Conservation (phyloP, 345 rosid species). For the Corymbia maculata region DNA sequence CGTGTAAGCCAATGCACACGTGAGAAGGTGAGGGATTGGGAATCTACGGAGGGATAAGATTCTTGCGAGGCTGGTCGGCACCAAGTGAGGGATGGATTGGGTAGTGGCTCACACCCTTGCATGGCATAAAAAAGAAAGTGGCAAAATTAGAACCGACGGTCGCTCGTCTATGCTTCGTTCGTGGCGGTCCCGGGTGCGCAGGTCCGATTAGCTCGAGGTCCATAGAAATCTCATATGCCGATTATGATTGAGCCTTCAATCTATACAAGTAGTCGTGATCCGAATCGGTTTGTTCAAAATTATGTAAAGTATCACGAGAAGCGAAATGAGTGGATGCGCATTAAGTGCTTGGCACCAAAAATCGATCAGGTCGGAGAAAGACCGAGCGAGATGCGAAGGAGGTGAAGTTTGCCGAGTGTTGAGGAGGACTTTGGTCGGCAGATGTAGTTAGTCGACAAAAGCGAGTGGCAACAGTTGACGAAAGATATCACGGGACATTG, state of each 20-base stretch:
- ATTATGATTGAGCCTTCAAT: background rate
- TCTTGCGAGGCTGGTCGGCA: background rate
- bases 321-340: too few relatives aligned
- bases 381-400: background rate
- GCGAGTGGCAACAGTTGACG: background rate
- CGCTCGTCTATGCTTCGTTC: background rate
- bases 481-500: background rate
- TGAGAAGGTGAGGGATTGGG: background rate
- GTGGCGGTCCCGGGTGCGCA: background rate
- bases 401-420: background rate
- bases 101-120: background rate
- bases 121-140: background rate
- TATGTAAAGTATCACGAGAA: background rate
- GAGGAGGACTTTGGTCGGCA: background rate
- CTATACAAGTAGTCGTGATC: rapidly evolving
- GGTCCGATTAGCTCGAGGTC: background rate
- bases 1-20: background rate
- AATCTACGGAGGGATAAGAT: background rate
- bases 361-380: background rate
- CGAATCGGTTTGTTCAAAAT: background rate
- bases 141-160: background rate
- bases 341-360: background rate
- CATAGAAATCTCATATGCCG: background rate
- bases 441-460: background rate
- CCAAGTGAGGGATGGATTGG: background rate